Percentiles rank a stretch among this genome's conserved stretches.
These are phyloP conservation scores for Aspergillus spinulosporus DNA, from an alignment of 2,329 filamentous ascomycete species.

Conservation along the genomic window DNA sequence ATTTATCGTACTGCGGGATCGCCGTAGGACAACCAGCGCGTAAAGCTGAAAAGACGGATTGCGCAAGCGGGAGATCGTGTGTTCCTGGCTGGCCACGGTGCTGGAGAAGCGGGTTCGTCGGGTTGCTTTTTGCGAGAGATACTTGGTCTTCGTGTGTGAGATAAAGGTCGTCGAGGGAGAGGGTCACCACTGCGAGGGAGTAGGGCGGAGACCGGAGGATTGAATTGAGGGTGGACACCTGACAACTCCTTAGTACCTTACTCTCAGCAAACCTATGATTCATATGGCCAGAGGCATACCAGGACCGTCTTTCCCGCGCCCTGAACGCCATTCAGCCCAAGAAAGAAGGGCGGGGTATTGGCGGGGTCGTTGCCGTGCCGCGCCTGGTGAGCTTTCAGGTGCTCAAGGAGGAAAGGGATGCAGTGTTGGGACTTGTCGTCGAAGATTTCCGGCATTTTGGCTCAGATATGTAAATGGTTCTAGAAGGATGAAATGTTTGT, in stretches of 20 bases:
- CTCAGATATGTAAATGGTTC: not conserved
- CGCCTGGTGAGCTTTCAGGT: constrained; percentile 54
- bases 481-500: not conserved
- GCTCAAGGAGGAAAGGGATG: constrained; percentile 71
- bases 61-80: constrained; percentile 70
- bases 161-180: constrained; percentile 90
- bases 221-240: constrained; percentile 63
- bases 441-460: constrained; percentile 55
- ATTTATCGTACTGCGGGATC: constrained; percentile 83
- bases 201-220: constrained; percentile 60
- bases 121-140: constrained; percentile 63
- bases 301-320: constrained; percentile 91
- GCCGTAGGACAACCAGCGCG: constrained; percentile 52
- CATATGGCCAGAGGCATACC: constrained; percentile 45
- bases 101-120: constrained; percentile 73
- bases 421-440: constrained; percentile 79
- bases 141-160: constrained; percentile 69
- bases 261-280: too few relatives aligned
- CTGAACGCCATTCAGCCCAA: constrained; percentile 89
- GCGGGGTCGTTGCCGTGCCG: constrained; percentile 40
- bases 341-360: constrained; percentile 66
- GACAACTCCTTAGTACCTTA: not conserved
- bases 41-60: constrained; percentile 63
- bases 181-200: constrained; percentile 65
- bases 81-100: constrained; percentile 81